Conservation (phyloP, 805 yeast species). For the Metschnikowia chrysomelidarum region DNA sequence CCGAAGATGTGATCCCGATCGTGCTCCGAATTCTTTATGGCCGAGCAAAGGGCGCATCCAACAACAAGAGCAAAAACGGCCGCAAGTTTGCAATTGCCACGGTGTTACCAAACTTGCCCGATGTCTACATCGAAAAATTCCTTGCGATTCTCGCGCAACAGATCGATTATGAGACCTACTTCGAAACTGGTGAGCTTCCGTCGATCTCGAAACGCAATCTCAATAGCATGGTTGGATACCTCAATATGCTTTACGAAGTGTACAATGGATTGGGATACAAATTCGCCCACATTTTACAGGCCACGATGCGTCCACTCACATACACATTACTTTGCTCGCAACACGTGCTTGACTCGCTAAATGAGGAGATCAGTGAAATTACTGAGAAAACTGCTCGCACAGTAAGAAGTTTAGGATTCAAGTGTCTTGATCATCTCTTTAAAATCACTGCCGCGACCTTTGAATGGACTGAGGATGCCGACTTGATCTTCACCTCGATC, state of each 20-base stretch:
- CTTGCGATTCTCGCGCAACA: conserved; percentile 60
- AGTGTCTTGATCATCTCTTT: conserved; percentile 58
- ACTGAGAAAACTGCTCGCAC: conserved; percentile 49
- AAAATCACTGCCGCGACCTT: conserved; percentile 47
- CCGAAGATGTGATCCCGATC: conserved; percentile 60
- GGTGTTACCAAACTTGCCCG: conserved; percentile 55
- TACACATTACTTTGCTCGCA: conserved; percentile 57
- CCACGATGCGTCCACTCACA: conserved; percentile 56
- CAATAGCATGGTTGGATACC: conserved; percentile 61
- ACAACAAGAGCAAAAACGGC: conserved; percentile 69
- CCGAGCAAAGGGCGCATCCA: conserved; percentile 67
- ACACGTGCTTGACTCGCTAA: conserved; percentile 27
- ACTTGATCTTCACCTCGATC: conserved; percentile 50
- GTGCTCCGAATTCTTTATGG: conserved; percentile 82
- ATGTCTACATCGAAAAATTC: conserved; percentile 55
- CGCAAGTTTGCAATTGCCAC: conserved; percentile 70
- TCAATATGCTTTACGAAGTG: conserved; percentile 57
- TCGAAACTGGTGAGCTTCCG: conserved; percentile 3
- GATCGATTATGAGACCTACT: conserved; percentile 28
- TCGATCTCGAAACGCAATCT: conserved; percentile 26
- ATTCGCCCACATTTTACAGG: conserved; percentile 46
- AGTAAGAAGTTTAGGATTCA: conserved; percentile 67
- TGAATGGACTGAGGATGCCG: conserved; percentile 53
- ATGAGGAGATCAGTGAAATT: conserved; percentile 12
- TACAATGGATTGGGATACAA: conserved; percentile 58